A percentile compares a stretch with the other conserved stretches of the same genome.
Evolutionary conservation across 345 rosid species (phyloP).

Genomic region (Cardamine resedifolia): DNA sequence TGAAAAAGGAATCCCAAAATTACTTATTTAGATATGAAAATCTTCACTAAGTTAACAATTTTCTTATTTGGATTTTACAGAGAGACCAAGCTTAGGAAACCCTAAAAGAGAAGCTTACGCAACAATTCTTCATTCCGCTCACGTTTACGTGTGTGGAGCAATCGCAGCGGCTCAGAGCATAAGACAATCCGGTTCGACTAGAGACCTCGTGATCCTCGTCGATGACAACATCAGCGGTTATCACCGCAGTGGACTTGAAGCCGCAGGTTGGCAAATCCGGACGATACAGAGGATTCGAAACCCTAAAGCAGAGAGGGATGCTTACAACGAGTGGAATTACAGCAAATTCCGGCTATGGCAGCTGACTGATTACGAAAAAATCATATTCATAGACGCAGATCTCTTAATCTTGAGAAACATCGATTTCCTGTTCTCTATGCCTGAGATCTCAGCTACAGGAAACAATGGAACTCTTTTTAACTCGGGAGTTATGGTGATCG

Average conservation of each 20-base stretch:
- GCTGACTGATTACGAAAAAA: constrained; percentile 86
- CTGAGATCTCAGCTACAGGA: constrained; percentile 84
- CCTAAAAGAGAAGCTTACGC: constrained; percentile 84
- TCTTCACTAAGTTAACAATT: neutral
- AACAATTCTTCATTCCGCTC: constrained; percentile 91
- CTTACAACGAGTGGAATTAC: constrained; percentile 97
- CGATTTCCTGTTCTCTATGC: constrained; percentile 83
- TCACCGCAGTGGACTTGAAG: constrained; percentile 83
- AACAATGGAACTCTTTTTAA: constrained; percentile 85
- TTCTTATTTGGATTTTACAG: constrained; percentile 37
- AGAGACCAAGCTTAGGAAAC: constrained; percentile 53
- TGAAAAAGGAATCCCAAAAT: constrained; percentile 2
- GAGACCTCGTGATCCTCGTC: constrained; percentile 90
- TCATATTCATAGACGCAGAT: constrained; percentile 93
- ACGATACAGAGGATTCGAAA: constrained; percentile 84
- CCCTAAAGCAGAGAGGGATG: constrained; percentile 95
- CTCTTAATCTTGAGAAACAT: constrained; percentile 81
- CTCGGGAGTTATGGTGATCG: constrained; percentile 88
- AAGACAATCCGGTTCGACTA: constrained; percentile 79
- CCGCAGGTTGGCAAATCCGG: constrained; percentile 90
- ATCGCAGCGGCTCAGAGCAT: constrained; percentile 92
- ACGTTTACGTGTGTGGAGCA: constrained; percentile 90
- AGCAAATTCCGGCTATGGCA: constrained; percentile 98
- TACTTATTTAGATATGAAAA: neutral
- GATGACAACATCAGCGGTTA: constrained; percentile 73